phyloP scores from a whole-genome alignment of 768 basidiomycete genomes.

The Porpolomopsis calyptriformis region DNA sequence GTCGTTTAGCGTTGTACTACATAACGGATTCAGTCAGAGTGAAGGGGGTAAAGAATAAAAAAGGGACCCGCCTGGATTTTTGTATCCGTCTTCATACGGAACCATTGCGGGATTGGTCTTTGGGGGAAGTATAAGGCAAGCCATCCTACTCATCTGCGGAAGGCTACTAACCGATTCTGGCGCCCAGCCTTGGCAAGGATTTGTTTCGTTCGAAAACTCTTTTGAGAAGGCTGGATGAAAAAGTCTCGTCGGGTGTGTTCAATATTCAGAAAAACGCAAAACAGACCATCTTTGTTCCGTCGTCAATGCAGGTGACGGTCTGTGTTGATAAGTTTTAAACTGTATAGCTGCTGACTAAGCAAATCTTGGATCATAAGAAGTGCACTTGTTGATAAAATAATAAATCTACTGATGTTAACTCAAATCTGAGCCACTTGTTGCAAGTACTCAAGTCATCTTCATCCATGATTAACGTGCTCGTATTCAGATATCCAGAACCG shows the following conservation, averaged over 20 bases:
- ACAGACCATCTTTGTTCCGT: slow-evolving; percentile 8
- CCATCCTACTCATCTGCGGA: not conserved
- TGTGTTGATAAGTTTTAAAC: slow-evolving; percentile 18
- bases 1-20: slow-evolving; percentile 89
- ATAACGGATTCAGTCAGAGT: slow-evolving; percentile 1
- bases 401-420: not conserved
- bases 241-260: not conserved
- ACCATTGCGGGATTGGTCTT: slow-evolving; percentile 98
- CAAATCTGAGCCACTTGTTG: not conserved
- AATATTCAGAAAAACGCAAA: not conserved
- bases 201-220: slow-evolving; percentile 94
- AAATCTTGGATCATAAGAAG: not conserved
- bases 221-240: slow-evolving; percentile 82
- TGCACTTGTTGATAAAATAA: not conserved
- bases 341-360: slow-evolving; percentile 31
- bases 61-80: slow-evolving; percentile 71
- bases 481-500: too few species aligned
- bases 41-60: too few species aligned
- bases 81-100: slow-evolving; percentile 91
- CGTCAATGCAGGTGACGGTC: slow-evolving; percentile 14
- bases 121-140: slow-evolving; percentile 1
- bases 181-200: slow-evolving; percentile 92
- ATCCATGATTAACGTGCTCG: too few species aligned
- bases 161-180: slow-evolving; percentile 75
- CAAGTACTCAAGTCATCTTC: too few species aligned